Base-by-base conservation (phyloP, 2,329 filamentous ascomycete genomes). In the Aspergillus sp. region DNA sequence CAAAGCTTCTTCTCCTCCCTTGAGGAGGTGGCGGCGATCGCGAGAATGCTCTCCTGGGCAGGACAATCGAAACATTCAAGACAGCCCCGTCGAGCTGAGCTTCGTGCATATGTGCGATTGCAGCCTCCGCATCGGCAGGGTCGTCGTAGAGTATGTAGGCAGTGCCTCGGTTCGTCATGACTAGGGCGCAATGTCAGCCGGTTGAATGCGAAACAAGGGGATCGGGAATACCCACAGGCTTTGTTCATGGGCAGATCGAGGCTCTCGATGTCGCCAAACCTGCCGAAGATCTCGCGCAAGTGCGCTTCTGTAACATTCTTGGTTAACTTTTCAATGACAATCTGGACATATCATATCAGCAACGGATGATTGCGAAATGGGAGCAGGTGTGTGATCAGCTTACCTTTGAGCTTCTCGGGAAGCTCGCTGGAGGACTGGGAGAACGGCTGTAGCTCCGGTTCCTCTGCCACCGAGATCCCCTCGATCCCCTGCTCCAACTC, bases 81-180 rank as follows among this genome's bases (percentile, higher is more conserved):
- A 85, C 80, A 19, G 87, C 84, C 47, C 91, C 91, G 71, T 97
- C 92, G 23, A 96, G 76, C 67, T 96, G 89, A n/a, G 89, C 91
- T 75, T 99, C 94, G 72, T 99, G 94, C 94, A 99, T 97, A 69
- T 96, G 89, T 16, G 92, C 85, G 62, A 97, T 95, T 23, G 94
- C 94, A 13, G 85, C 80, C 73, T 97, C 91, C 20, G 94, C 93
- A 58, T 93, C 88, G 46, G 83, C 79, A 58, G 91, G 84, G 59
- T 88, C 81, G 49, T 85, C 78, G 73, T 88, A 99, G 40, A 96
- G 80, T 58, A 97, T 91, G 71, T 97, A 97, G 29, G 93, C 94
- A 23, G 91, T 96, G 44, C 94, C 93, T 52, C 93, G 87, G 66
- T 97, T 97, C 49, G 86, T 91, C 70, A 89, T 88, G 78, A 89